Evolutionary conservation across 129 eudicot species (phyloP).

Genomic region (Tagetes erecta): DNA sequence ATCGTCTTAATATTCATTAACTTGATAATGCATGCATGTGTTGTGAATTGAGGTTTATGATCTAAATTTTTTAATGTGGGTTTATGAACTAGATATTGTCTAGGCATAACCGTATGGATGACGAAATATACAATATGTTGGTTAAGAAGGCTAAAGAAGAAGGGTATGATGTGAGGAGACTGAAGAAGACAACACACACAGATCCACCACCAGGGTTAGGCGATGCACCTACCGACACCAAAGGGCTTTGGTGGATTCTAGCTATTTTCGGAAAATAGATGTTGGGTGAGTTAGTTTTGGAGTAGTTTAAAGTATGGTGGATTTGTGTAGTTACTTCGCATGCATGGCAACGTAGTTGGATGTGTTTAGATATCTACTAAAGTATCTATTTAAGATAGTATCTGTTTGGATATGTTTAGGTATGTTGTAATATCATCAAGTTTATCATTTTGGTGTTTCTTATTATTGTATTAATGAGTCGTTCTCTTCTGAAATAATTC

Average conservation of each 20-base stretch:
- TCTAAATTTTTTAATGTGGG: neutral
- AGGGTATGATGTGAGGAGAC: slow-evolving; percentile 90
- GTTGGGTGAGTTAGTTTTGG: no score
- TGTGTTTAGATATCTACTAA: no score
- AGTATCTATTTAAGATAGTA: no score
- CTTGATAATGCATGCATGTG: neutral
- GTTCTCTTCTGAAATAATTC: no score
- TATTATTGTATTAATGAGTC: no score
- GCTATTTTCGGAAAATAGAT: slow-evolving; percentile 61
- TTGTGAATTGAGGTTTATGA: neutral
- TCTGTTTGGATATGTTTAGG: no score
- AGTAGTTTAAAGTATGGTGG: no score
- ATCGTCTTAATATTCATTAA: neutral
- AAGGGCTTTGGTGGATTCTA: slow-evolving; percentile 94
- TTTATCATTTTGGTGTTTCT: no score
- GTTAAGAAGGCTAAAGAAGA: slow-evolving; percentile 65
- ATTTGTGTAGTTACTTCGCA: no score
- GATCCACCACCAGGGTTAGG: slow-evolving; percentile 67
- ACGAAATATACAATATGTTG: slow-evolving; percentile 55
- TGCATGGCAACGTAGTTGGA: no score
- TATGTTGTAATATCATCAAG: no score
- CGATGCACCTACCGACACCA: slow-evolving; percentile 53
- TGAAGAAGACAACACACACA: slow-evolving; percentile 67
- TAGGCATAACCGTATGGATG: slow-evolving; percentile 65
- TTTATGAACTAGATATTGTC: slow-evolving; percentile 53